Base-by-base conservation (phyloP, 2,329 filamentous ascomycete species). In the Whalleya microplaca region DNA sequence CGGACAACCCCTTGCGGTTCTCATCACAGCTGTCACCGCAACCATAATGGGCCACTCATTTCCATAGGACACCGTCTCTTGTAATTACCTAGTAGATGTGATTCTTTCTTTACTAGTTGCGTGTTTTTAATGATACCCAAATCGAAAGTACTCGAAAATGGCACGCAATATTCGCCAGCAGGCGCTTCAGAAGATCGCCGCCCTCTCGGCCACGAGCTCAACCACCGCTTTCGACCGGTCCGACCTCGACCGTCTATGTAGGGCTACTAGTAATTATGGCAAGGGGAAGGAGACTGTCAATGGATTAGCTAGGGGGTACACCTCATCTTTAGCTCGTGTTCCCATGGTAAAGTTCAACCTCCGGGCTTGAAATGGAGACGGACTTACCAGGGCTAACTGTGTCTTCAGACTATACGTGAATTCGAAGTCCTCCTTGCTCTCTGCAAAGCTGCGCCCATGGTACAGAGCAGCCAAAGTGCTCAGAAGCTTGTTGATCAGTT, bases 391-490 rank as follows among this genome's bases (percentile, higher is more conserved):
- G 55, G 50, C 66, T 69, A 54, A 68, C 44, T 61, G 45, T 53
- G 4, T 53, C 45, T 46, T 20, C 71, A 96, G 92, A 91, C 88
- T 51, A 86, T 93, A 51, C 88, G 91, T 68, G 96, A 99, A 79
- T 88, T 96, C 65, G 94, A 99, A 73, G 90, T 96, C 51, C 82
- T 99, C 21, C 78, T 98, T 21, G 92, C 95, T 43, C 81, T 99
- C 21, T 98, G 94, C 79, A 94, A 93, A 76, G 91, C 94, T 51
- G 91, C 93, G 2, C 89, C 92, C 3, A 83, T 86, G 21, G 81
- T 98, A 21, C 82, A 87, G 50, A 87, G 85, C 45, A 74, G 78
- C 42, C 85, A 91, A 58, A 89, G 90, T 69, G 93, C 92, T 23
- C 85, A 90, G 67, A 89, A 86, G 66, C 84, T 99, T 41, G 84